Conservation (phyloP, 192 early-diverging fungal genomes). For the Geranomyces michiganensis region DNA sequence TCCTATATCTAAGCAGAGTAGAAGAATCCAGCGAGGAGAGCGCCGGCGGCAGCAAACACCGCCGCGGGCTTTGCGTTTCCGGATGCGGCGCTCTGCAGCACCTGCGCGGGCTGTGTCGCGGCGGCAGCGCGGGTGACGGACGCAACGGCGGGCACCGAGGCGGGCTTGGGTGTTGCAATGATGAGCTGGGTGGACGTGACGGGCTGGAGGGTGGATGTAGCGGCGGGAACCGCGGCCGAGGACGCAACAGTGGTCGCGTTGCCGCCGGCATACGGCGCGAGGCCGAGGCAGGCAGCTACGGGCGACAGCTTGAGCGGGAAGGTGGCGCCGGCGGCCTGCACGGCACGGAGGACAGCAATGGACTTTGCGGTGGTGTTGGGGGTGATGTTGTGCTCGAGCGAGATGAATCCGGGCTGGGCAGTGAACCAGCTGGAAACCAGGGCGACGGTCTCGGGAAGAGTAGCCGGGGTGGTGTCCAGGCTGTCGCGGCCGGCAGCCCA, state of each 20-base stretch:
- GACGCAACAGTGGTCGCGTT: slow-evolving; percentile 2
- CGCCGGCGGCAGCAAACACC: too few species aligned
- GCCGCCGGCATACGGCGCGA: slow-evolving; percentile 1
- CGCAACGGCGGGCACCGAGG: background rate
- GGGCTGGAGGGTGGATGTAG: background rate
- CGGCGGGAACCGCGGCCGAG: background rate
- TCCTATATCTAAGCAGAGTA: too few species aligned
- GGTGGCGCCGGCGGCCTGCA: background rate
- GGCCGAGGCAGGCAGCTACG: slow-evolving; percentile 7
- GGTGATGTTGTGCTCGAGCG: slow-evolving; percentile 47
- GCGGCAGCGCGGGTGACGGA: too few species aligned
- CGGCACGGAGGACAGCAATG: slow-evolving; percentile 18
- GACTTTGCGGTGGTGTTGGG: background rate
- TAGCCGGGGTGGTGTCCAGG: slow-evolving; percentile 28
- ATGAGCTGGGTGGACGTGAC: background rate
- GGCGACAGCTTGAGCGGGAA: slow-evolving; percentile 21
- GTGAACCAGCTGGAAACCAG: slow-evolving; percentile 43
- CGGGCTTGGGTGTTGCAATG: background rate
- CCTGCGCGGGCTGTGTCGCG: too few species aligned
- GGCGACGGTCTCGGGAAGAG: slow-evolving; percentile 14
- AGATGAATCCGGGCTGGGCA: slow-evolving; percentile 41
- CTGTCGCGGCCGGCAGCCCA: slow-evolving; percentile 39
- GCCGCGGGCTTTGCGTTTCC: too few species aligned
- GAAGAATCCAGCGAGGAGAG: too few species aligned
- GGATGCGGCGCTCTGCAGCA: too few species aligned